These are phyloP conservation scores for Polysphondylium violaceum DNA, from an alignment of 78 protist genomes.

Conservation along the genomic window DNA sequence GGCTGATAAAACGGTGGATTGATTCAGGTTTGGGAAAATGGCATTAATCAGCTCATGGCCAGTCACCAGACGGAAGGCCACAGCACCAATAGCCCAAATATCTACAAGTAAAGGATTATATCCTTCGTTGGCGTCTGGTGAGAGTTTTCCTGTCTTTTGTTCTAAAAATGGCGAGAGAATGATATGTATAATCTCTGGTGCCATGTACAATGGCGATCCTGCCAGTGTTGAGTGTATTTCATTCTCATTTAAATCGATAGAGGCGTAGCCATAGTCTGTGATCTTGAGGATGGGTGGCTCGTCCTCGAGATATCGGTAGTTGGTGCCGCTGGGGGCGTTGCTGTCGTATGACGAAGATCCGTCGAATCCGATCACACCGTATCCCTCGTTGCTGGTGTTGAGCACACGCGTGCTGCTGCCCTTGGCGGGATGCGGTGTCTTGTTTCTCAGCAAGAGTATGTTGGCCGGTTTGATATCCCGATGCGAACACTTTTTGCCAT, in stretches of 20 bases:
- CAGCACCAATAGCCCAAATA: constrained; percentile 72
- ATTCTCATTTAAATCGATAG: neutral
- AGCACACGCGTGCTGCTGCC: too few relatives aligned
- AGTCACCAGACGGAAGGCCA: constrained; percentile 39
- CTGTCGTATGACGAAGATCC: neutral
- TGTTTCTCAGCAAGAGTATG: constrained; percentile 35
- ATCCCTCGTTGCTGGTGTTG: neutral
- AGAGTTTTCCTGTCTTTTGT: constrained; percentile 43
- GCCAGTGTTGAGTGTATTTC: constrained; percentile 59
- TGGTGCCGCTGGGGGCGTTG: too few relatives aligned
- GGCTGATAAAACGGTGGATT: constrained; percentile 51
- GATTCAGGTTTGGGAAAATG: constrained; percentile 48
- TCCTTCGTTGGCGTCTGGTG: constrained; percentile 27
- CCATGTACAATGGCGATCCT: constrained; percentile 71
- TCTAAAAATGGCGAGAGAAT: constrained; percentile 57
- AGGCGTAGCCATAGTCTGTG: constrained; percentile 68
- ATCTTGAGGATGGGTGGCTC: constrained; percentile 54
- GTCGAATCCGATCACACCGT: neutral
- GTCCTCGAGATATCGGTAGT: constrained; percentile 3
- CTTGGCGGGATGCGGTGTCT: neutral
- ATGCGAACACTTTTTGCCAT: constrained; percentile 56
- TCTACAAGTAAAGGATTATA: constrained; percentile 56
- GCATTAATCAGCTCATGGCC: constrained; percentile 47
- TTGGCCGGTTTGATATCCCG: constrained; percentile 75
- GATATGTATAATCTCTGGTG: constrained; percentile 58